Conservation (phyloP, 148 eudicot genomes). For the Amaranthus palmeri region DNA sequence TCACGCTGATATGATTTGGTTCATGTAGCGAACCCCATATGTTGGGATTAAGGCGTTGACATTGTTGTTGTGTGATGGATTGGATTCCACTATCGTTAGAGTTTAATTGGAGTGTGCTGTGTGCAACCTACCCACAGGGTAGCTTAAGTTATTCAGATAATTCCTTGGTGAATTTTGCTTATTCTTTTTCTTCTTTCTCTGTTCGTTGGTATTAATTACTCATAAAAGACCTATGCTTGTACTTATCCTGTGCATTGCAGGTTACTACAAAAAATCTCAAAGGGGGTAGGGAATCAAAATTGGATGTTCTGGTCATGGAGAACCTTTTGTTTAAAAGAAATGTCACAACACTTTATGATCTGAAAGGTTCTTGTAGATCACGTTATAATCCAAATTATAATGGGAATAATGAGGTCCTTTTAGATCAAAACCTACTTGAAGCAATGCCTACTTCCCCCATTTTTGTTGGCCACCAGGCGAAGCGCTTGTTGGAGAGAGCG, state of each 20-base stretch:
- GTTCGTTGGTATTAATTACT: not conserved
- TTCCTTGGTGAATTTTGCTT: not conserved
- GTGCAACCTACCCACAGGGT: too few species aligned
- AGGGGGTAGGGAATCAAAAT: slow-evolving; percentile 88
- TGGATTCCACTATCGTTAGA: too few species aligned
- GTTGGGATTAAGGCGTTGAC: too few species aligned
- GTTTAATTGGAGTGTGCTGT: too few species aligned
- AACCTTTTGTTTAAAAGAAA: slow-evolving; percentile 85
- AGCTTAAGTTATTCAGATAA: too few species aligned
- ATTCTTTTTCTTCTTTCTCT: not conserved
- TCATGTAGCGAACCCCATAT: too few species aligned
- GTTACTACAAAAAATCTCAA: slow-evolving; percentile 67
- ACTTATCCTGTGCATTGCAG: slow-evolving; percentile 22
- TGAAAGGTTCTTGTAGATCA: slow-evolving; percentile 88
- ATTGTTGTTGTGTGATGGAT: too few species aligned
- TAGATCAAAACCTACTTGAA: slow-evolving; percentile 93
- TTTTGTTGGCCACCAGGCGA: slow-evolving; percentile 92
- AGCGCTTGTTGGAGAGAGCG: slow-evolving; percentile 81
- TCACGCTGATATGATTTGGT: too few species aligned
- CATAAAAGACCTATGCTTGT: not conserved
- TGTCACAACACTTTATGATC: slow-evolving; percentile 75
- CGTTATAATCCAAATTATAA: slow-evolving; percentile 83
- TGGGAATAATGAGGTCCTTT: slow-evolving; percentile 84
- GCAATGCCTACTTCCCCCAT: slow-evolving; percentile 96
- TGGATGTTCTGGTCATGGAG: slow-evolving; percentile 95